Evolutionary conservation across 495 filamentous ascomycete genomes (phyloP), one percentile per base, ranked within the genome.

Genomic region (Penicillium fimorum): DNA sequence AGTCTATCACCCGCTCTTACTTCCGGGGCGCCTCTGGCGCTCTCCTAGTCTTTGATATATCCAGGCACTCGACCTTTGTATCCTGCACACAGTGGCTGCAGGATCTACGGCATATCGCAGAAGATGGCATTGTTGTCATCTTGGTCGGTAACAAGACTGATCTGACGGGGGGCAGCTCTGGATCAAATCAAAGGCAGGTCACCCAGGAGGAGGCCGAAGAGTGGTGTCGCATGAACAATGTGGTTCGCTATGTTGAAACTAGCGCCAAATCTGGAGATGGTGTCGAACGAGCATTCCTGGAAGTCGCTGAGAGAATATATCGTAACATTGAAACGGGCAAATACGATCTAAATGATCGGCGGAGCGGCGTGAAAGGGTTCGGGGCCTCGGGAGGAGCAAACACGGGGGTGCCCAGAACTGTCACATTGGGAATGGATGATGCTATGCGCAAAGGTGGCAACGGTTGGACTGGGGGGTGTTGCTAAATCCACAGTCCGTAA

Each of bases 111-210:
- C 86, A 90, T 63, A 96, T 96, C 57, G 94, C 93, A 24, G 94
- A 97, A 70, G 89, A 92, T 2, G 87, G 90, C 62, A 96, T 98
- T 59, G 87, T 96, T 15, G 88, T 98, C 1, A 87, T 98, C 22
- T 74, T 98, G 3, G 94, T 98, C 1, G 94, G 94, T 32, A 98
- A 98, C 74, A 98, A 98, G 69, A 81, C 81, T 20, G 94, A 98
- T 74, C 80, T 97, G 27, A 83, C 87, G 0, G 76, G 72, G 5
- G 65, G 74, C 9, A 55, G 44, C 51, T 77, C 76, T 12, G 76
- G 61, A 6, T 68, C 75, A 55, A 89, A 87, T 61, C 84, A 88
- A 71, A 81, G 93, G 54, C 85, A 90, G 64, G 89, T 98, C 1
- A 86, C 88, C 1, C 73, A 69, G 37, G 76, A 85, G 45, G 92